Evolutionary conservation across 495 filamentous ascomycete species (phyloP), one percentile per base, ranked within the genome.

Genomic region (Penicillium pulvis): DNA sequence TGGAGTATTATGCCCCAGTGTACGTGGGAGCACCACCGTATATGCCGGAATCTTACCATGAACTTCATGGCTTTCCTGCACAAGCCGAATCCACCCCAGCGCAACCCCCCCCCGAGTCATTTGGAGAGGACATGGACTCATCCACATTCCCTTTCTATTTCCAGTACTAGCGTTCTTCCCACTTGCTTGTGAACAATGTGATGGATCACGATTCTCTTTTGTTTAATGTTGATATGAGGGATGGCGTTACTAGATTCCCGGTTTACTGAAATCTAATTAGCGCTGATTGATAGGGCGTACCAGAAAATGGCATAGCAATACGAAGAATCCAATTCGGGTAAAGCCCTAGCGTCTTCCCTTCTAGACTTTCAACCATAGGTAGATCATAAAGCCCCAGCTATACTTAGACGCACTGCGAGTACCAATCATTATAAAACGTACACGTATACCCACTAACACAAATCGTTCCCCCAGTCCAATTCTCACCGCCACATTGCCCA

Each of bases 401-500:
- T 47, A 23, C 20, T 2, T 51, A 71, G 17, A 82, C 61, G 61
- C 78, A 84, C 74, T 85, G 79, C 23, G 65, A 71, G 58, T 84
- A 85, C 59, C 73, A 85, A 12, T 68, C 61, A 67, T 82, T 84
- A 17, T 58, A 56, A 9, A 64, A 67, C 4, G 72, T 76, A 71
- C 82, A 84, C n/a, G 67, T 72, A n/a, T 75, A 79, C 7, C 69
- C 61, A 55, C 46, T 64, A 0, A 70, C 77, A 61, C 82, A 84
- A 12, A 60, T 67, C 0, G 73, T 81, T 23, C 79, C 66, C 10
- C 82, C 82, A 28, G 73, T 73, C 64, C 67, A 83, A 45, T 75
- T 76, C 17, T 28, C 71, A 4, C 82, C 82, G 50, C 81, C 82
- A 60, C 82, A 84, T 65, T 82, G 82, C 2, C 79, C 82, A 24